Evolutionary conservation across 768 basidiomycete species (phyloP), one percentile per base, ranked within the genome.

Genomic region (Amanita jacksonii): DNA sequence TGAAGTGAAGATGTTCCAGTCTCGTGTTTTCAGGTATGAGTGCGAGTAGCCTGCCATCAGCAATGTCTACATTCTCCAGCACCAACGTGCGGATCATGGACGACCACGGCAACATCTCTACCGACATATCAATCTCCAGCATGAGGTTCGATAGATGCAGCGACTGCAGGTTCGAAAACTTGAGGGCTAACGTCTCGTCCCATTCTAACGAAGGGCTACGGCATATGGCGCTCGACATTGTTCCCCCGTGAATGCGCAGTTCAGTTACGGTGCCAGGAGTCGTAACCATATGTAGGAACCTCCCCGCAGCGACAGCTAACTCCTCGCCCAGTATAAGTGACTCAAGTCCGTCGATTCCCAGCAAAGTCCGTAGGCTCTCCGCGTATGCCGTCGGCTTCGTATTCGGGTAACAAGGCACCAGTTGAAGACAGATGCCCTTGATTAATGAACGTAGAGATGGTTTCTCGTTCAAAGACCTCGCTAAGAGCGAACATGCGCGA

Each of bases 141-240:
- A 70, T 64, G 18, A 74, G 51, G 47, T 66, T 52, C 25, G 64
- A 65, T 23, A 77, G 57, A 27, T 61, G 62, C 44, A 79, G 62
- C 32, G 52, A 63, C 49, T 55, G 59, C 23, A 77, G 63, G 44
- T 55, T 63, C 7, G 65, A 57, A 49, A 77, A 76, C 35, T 60
- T 64, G 56, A 63, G 66, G 2, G 65, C 61, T n/a, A 75, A 54
- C 28, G 57, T 57, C 41, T 76, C 73, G 51, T 76, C 73, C 75
- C 76, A 77, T 49, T 70, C 68, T 50, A 79, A 53, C 13, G 72
- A 72, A 1, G 71, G 61, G 19, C 49, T 55, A 13, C 49, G 40
- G 39, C 49, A 49, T 27, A 62, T 43, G 18, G 55, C 54, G 32
- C 54, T 42, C n/a, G 49, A 44, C 9, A 66, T 42, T 39, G 62